Evolutionary conservation across 2,329 filamentous ascomycete species (phyloP).

Genomic region (Parafenestella ontariensis): DNA sequence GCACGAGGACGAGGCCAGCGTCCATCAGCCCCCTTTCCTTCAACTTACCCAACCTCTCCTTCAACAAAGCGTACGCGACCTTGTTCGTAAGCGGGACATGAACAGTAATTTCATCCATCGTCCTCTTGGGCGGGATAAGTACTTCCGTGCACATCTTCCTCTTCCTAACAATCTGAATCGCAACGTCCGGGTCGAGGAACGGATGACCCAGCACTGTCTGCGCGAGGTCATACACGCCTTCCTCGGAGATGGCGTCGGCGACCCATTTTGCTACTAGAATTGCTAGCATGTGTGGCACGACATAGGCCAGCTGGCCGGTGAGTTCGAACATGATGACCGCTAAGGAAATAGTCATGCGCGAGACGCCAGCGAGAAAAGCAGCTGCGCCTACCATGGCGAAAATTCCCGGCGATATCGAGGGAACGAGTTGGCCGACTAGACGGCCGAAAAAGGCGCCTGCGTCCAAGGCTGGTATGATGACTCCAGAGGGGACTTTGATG

Average conservation of each 20-base stretch:
- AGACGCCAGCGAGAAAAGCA: slow-evolving; percentile 65
- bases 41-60: slow-evolving; percentile 56
- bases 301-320: slow-evolving; percentile 65
- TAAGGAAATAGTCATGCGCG: slow-evolving; percentile 65
- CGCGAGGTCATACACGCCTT: slow-evolving; percentile 67
- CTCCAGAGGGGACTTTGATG: slow-evolving; percentile 65
- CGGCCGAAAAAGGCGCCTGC: slow-evolving; percentile 66
- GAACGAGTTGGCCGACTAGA: slow-evolving; percentile 56
- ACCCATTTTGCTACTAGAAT: slow-evolving; percentile 67
- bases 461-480: slow-evolving; percentile 67
- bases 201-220: slow-evolving; percentile 65
- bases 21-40: slow-evolving; percentile 62
- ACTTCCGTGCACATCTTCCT: slow-evolving; percentile 52
- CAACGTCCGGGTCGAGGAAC: slow-evolving; percentile 63
- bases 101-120: slow-evolving; percentile 65
- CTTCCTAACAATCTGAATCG: slow-evolving; percentile 52
- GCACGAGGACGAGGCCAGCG: slow-evolving; percentile 64
- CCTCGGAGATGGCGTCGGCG: slow-evolving; percentile 60
- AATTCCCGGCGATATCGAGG: slow-evolving; percentile 61
- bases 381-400: slow-evolving; percentile 68
- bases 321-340: slow-evolving; percentile 68
- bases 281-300: slow-evolving; percentile 65
- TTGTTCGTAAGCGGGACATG: slow-evolving; percentile 54
- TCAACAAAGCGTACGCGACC: slow-evolving; percentile 52
- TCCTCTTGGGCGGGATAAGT: slow-evolving; percentile 60